phyloP scores from a whole-genome alignment of 805 yeast genomes.

The Suhomyces sp. region DNA sequence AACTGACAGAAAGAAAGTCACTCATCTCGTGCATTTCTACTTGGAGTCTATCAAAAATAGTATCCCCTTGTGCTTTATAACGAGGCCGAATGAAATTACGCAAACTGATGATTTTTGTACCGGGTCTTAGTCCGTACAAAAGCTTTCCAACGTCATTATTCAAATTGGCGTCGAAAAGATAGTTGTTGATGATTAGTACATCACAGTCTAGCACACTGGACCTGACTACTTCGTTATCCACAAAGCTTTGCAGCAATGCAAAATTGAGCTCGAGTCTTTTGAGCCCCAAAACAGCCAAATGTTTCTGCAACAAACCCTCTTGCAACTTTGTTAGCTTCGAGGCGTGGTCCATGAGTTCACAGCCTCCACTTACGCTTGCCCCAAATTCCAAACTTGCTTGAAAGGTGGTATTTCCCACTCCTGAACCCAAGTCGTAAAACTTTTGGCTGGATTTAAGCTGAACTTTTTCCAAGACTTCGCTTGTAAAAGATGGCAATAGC shows the following conservation, averaged over 20 bases:
- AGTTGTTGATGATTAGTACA: constrained; percentile 77
- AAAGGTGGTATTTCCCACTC: constrained; percentile 88
- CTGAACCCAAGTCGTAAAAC: constrained; percentile 91
- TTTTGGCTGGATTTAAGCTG: constrained; percentile 49
- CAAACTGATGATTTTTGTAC: constrained; percentile 75
- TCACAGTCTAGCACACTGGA: constrained; percentile 58
- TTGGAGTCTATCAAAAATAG: constrained; percentile 60
- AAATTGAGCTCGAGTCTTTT: constrained; percentile 54
- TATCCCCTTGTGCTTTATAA: constrained; percentile 56
- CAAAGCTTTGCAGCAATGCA: constrained; percentile 68
- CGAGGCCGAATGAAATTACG: constrained; percentile 78
- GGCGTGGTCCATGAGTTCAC: constrained; percentile 86
- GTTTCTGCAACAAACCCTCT: constrained; percentile 50
- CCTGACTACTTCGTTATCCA: constrained; percentile 56
- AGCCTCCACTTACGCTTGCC: constrained; percentile 73
- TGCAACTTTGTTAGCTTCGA: constrained; percentile 66
- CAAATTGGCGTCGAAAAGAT: constrained; percentile 73
- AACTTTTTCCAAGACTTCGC: constrained; percentile 60
- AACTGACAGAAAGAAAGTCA: constrained; percentile 72
- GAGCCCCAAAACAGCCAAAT: constrained; percentile 65
- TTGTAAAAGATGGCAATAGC: constrained; percentile 71
- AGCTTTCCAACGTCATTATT: constrained; percentile 66
- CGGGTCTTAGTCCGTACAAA: constrained; percentile 61
- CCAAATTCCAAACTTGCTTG: constrained; percentile 90
- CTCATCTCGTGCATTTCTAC: constrained; percentile 62